These are phyloP conservation scores for Clarkia xantiana DNA, from an alignment of 345 rosid species.

Conservation along the genomic window DNA sequence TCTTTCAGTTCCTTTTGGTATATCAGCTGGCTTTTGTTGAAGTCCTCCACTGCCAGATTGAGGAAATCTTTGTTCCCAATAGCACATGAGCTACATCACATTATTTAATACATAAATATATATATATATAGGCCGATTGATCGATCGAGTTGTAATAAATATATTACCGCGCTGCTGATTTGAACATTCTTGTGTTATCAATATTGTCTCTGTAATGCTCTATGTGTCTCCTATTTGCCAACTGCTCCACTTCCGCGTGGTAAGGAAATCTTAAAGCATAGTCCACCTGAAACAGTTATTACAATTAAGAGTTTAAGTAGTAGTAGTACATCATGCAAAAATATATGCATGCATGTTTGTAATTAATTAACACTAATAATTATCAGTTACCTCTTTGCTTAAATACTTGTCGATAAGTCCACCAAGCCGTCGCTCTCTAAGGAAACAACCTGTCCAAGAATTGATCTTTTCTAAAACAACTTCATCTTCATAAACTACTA, in stretches of 20 bases:
- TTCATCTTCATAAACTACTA: conserved; percentile 35
- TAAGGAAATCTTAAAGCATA: conserved; percentile 41
- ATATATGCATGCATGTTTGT: too few species aligned
- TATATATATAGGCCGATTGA: too few species aligned
- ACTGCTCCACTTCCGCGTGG: conserved; percentile 41
- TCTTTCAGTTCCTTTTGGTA: conserved; percentile 44
- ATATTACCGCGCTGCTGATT: conserved; percentile 52
- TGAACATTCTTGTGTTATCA: conserved; percentile 31
- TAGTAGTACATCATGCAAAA: too few species aligned
- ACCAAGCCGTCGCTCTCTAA: too few species aligned
- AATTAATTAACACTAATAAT: too few species aligned
- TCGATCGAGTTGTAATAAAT: too few species aligned
- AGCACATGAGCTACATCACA: conserved; percentile 24
- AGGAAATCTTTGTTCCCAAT: conserved; percentile 31
- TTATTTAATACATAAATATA: too few species aligned
- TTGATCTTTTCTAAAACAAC: conserved; percentile 29
- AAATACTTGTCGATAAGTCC: too few species aligned
- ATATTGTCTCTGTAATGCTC: conserved; percentile 18
- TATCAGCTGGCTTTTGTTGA: conserved; percentile 50
- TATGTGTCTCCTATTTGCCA: conserved; percentile 46
- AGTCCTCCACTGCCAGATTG: conserved; percentile 55
- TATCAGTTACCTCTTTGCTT: too few species aligned
- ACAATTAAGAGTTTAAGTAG: too few species aligned
- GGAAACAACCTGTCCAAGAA: neutral
- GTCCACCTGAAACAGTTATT: conserved; percentile 54